A percentile compares a stretch with the other conserved stretches of the same genome.
phyloP scores from a whole-genome alignment of 495 filamentous ascomycete genomes.

The Penicillium lividum region DNA sequence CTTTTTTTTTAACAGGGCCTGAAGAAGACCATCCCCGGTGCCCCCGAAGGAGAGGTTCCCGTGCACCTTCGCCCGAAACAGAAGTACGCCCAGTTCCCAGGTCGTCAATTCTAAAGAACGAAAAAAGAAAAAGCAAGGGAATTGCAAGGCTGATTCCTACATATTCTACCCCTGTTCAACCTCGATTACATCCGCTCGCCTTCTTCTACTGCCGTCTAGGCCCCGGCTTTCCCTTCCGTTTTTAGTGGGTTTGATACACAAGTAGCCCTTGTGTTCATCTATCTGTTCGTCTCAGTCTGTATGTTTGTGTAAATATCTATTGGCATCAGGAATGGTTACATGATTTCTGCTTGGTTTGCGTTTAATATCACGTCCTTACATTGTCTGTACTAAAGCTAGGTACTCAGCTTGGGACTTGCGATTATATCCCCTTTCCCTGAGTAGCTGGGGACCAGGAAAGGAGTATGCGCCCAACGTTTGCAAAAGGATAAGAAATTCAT shows the following conservation, averaged over 20 bases:
- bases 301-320: conserved; percentile 49
- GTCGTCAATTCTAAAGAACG: conserved; percentile 41
- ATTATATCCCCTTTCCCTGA: neutral
- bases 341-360: conserved; percentile 27
- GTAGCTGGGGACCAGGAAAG: neutral
- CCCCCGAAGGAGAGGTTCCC: conserved; percentile 72
- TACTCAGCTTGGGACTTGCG: neutral
- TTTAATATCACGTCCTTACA: conserved; percentile 1
- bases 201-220: conserved; percentile 12
- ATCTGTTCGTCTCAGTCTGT: conserved; percentile 27
- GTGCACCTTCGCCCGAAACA: conserved; percentile 81
- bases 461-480: neutral
- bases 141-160: conserved; percentile 2
- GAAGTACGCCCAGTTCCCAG: conserved; percentile 63
- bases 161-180: neutral
- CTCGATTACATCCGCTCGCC: conserved; percentile 15
- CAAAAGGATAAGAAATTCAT: neutral
- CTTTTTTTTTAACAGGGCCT: conserved; percentile 59
- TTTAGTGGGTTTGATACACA: conserved; percentile 21
- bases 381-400: neutral
- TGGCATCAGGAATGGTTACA: conserved; percentile 45
- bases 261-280: conserved; percentile 24
- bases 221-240: conserved; percentile 25
- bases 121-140: conserved; percentile 17
- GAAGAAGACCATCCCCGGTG: conserved; percentile 85